These are phyloP conservation scores for Aspergillus leporis DNA, from an alignment of 495 filamentous ascomycete genomes.

Conservation along the genomic window DNA sequence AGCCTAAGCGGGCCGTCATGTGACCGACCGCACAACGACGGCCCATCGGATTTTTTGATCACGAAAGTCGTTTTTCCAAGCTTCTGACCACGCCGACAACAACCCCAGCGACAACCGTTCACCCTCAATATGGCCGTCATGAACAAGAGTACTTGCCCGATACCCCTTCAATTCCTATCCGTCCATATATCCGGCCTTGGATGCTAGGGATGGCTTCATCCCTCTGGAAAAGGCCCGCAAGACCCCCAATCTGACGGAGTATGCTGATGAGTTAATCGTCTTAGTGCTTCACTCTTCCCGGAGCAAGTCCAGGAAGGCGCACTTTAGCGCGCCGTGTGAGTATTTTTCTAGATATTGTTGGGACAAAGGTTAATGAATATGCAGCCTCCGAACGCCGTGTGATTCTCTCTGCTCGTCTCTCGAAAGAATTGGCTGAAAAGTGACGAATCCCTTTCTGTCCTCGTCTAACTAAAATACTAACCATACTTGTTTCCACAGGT, in stretches of 20 bases:
- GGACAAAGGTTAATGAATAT: background rate
- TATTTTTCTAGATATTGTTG: background rate
- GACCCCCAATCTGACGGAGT: background rate
- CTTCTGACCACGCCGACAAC: constrained; percentile 12
- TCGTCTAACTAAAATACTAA: background rate
- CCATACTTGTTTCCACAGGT: background rate
- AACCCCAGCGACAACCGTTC: constrained; percentile 18
- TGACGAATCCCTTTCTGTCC: constrained; percentile 17
- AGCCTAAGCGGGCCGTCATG: constrained; percentile 19
- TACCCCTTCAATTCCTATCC: constrained; percentile 8
- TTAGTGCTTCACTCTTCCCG: constrained; percentile 77
- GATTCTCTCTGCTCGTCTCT: constrained; percentile 91
- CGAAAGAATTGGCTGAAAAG: constrained; percentile 94
- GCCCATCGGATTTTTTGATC: constrained; percentile 5
- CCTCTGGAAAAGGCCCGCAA: background rate
- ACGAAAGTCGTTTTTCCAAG: constrained; percentile 9
- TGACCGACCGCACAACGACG: constrained; percentile 16
- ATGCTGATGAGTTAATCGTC: constrained; percentile 26
- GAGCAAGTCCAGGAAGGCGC: constrained; percentile 96
- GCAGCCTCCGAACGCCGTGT: constrained; percentile 71
- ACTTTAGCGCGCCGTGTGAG: constrained; percentile 83
- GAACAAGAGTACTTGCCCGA: constrained; percentile 9
- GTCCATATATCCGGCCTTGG: background rate
- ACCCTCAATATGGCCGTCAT: constrained; percentile 16
- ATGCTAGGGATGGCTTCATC: background rate